Evolutionary conservation across 768 basidiomycete species (phyloP).

Genomic region (Xerocomus spinulosus): DNA sequence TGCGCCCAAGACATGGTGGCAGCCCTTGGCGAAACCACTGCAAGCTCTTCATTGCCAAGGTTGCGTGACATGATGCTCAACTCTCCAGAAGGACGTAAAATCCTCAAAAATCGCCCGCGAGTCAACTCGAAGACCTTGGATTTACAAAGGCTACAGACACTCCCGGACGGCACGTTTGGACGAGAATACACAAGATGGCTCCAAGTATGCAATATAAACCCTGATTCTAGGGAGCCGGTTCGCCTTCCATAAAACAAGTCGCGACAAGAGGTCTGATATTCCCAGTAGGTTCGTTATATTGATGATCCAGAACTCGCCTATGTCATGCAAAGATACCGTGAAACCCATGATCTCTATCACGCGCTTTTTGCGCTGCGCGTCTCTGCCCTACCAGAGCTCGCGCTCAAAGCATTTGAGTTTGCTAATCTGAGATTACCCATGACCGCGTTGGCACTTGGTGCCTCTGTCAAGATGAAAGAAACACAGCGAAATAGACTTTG

Average conservation of each 20-base stretch:
- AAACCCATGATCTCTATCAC: slow-evolving; percentile 98
- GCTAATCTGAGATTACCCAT: slow-evolving; percentile 89
- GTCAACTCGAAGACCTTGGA: slow-evolving; percentile 75
- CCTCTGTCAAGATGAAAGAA: slow-evolving; percentile 31
- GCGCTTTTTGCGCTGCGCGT: slow-evolving; percentile 86
- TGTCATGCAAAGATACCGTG: slow-evolving; percentile 96
- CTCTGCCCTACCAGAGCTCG: slow-evolving; percentile 85
- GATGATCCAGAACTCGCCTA: slow-evolving; percentile 95
- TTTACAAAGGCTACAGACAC: slow-evolving; percentile 56
- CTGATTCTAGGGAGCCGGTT: slow-evolving; percentile 91
- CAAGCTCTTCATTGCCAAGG: slow-evolving; percentile 68
- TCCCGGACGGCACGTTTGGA: slow-evolving; percentile 82
- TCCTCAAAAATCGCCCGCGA: slow-evolving; percentile 79
- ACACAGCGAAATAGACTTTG: slow-evolving; percentile 56
- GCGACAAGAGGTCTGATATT: background rate
- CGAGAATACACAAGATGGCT: slow-evolving; percentile 88
- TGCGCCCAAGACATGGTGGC: slow-evolving; percentile 83
- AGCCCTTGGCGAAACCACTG: slow-evolving; percentile 89
- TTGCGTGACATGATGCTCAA: slow-evolving; percentile 75
- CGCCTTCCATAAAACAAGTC: slow-evolving; percentile 17
- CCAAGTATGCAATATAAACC: slow-evolving; percentile 80
- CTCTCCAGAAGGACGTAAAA: slow-evolving; percentile 75
- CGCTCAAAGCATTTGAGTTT: slow-evolving; percentile 92
- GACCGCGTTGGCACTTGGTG: slow-evolving; percentile 69
- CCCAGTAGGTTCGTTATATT: slow-evolving; percentile 81